Percentiles rank a stretch among this genome's conserved stretches.
These are phyloP conservation scores for Talaromyces sp. DNA, from an alignment of 2,329 filamentous ascomycete genomes.

Conservation along the genomic window DNA sequence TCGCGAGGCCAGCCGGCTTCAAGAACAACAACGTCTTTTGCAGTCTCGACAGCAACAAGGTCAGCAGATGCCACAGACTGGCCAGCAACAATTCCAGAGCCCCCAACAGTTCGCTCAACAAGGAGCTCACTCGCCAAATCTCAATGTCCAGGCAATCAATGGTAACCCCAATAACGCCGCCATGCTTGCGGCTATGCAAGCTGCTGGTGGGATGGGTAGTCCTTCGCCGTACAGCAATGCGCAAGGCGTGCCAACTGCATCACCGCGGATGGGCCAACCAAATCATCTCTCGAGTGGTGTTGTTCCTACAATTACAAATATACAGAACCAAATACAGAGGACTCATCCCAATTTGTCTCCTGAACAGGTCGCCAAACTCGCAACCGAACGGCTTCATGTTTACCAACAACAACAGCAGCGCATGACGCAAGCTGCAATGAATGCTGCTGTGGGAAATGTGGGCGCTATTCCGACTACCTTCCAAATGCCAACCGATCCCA, in stretches of 20 bases:
- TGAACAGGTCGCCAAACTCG: conserved; percentile 55
- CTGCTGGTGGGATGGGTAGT: conserved; percentile 44
- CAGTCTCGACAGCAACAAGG: conserved; percentile 51
- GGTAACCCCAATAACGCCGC: conserved; percentile 32
- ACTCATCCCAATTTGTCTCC: conserved; percentile 53
- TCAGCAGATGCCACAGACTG: conserved; percentile 35
- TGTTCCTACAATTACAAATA: conserved; percentile 55
- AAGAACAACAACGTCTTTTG: conserved; percentile 60
- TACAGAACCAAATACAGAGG: conserved; percentile 53
- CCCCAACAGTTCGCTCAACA: conserved; percentile 49
- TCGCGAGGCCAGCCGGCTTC: conserved; percentile 49
- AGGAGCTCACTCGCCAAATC: conserved; percentile 46
- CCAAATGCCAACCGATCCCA: conserved; percentile 41
- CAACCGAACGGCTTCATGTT: conserved; percentile 52
- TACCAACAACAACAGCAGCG: conserved; percentile 44
- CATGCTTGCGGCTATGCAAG: conserved; percentile 47
- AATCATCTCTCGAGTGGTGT: conserved; percentile 54
- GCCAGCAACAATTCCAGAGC: conserved; percentile 42
- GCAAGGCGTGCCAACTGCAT: conserved; percentile 45
- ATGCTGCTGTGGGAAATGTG: conserved; percentile 51
- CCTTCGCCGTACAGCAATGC: conserved; percentile 41
- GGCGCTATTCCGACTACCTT: conserved; percentile 42
- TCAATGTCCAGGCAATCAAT: conserved; percentile 35
- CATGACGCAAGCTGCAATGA: conserved; percentile 54
- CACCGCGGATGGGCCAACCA: conserved; percentile 50